Conservation (phyloP, 257 asterid genomes). For the Solanum paucissectum region DNA sequence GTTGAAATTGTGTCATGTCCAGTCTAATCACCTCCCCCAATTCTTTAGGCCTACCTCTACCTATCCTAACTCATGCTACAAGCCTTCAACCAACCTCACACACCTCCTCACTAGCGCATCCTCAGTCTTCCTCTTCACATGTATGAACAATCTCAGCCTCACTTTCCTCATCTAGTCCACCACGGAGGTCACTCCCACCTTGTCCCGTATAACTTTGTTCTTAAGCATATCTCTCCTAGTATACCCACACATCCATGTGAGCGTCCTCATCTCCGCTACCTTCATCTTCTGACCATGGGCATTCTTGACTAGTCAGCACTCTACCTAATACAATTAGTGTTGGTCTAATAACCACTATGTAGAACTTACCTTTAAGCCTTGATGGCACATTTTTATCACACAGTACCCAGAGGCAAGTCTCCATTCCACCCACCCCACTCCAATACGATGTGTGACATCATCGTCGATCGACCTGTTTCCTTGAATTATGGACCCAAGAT, state of each 20-base stretch:
- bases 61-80: neutral
- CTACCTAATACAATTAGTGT: neutral
- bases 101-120: neutral
- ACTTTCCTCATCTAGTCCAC: neutral
- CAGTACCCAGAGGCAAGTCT: neutral
- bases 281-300: neutral
- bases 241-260: neutral
- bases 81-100: neutral
- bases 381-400: neutral
- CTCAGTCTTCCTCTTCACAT: neutral
- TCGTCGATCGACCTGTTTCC: neutral
- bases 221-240: neutral
- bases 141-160: neutral
- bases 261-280: neutral
- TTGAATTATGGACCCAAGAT: neutral
- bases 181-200: neutral
- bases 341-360: neutral
- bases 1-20: neutral
- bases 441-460: neutral
- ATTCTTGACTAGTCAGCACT: neutral
- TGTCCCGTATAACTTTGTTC: neutral
- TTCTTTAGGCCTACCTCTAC: neutral
- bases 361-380: neutral
- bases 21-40: neutral
- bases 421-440: neutral